phyloP scores from a whole-genome alignment of 2,329 filamentous ascomycete genomes.

The Sordariomycetes sp. region DNA sequence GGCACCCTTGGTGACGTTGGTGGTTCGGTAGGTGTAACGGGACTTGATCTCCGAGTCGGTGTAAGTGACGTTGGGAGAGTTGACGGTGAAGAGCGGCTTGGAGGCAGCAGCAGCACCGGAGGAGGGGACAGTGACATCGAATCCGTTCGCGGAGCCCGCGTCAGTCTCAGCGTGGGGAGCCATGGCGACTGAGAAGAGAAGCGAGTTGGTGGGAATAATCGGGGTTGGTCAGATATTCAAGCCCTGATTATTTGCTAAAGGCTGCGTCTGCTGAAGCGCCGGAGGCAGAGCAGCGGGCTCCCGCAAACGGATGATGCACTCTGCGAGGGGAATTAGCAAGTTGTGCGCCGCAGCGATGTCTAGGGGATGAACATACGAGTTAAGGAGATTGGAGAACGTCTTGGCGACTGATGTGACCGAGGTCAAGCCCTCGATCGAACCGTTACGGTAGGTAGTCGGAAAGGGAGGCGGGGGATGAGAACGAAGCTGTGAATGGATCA shows the following conservation, averaged over 20 bases:
- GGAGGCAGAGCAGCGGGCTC: slow-evolving; percentile 86
- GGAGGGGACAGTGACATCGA: slow-evolving; percentile 29
- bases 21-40: slow-evolving; percentile 95
- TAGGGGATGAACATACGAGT: slow-evolving; percentile 60
- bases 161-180: slow-evolving; percentile 75
- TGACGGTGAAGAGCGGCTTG: slow-evolving; percentile 68
- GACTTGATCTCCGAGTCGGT: slow-evolving; percentile 79
- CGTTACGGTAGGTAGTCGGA: not conserved
- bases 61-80: slow-evolving; percentile 88
- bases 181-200: slow-evolving; percentile 44
- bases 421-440: slow-evolving; percentile 37
- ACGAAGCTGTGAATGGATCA: not conserved
- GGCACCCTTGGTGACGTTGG: slow-evolving; percentile 60
- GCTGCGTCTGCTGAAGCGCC: slow-evolving; percentile 68
- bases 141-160: slow-evolving; percentile 41
- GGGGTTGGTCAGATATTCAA: not conserved
- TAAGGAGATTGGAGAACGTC: slow-evolving; percentile 97
- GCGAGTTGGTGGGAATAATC: not conserved
- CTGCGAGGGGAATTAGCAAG: slow-evolving; percentile 30
- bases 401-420: slow-evolving; percentile 63
- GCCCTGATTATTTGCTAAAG: slow-evolving; percentile 40
- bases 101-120: slow-evolving; percentile 27
- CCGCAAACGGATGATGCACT: slow-evolving; percentile 91
- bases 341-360: not conserved
- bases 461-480: not conserved